These are phyloP conservation scores for Trichoderma lentiforme DNA, from an alignment of 2,329 filamentous ascomycete species.

Conservation along the genomic window DNA sequence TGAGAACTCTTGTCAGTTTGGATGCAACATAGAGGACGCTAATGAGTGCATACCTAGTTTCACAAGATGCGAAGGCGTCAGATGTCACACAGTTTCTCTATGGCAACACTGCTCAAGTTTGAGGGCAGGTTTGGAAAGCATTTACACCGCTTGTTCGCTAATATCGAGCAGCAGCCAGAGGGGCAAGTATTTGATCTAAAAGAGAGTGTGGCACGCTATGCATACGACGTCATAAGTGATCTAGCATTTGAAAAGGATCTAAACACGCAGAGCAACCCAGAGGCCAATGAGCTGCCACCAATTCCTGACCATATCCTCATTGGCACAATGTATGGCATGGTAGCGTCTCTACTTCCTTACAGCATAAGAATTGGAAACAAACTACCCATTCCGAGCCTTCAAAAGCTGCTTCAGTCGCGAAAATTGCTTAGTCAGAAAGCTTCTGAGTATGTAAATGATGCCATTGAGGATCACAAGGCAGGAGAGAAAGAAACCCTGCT, in stretches of 20 bases:
- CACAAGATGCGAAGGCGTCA: neutral
- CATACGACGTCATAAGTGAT: neutral
- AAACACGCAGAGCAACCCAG: neutral
- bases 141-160: neutral
- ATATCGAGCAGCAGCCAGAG: neutral
- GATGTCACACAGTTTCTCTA: conserved; percentile 1
- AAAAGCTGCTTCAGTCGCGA: neutral
- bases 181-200: neutral
- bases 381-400: neutral
- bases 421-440: neutral
- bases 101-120: neutral
- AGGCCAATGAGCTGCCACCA: neutral
- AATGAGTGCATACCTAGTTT: neutral
- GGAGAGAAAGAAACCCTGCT: neutral
- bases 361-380: neutral
- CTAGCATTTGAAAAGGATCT: neutral
- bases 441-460: neutral
- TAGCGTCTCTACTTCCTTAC: neutral
- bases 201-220: neutral
- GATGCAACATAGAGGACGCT: neutral
- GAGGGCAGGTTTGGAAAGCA: neutral
- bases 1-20: neutral
- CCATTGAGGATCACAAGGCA: neutral
- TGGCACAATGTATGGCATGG: neutral
- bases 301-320: neutral